Evolutionary conservation across 495 filamentous ascomycete species (phyloP).

Genomic region (Podospora didyma): DNA sequence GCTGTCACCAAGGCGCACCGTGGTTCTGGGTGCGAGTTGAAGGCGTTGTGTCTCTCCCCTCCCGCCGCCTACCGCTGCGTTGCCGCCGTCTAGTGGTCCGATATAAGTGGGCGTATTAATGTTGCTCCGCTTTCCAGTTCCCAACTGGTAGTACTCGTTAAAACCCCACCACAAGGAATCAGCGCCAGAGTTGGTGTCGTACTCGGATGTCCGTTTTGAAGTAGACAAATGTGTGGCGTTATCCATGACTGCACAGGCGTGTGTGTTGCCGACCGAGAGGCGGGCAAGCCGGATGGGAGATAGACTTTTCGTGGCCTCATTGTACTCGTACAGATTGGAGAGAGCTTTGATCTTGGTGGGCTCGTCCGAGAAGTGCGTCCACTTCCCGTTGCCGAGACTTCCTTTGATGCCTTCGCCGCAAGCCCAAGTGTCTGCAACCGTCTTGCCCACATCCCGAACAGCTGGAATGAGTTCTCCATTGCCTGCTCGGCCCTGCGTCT

Average conservation of each 20-base stretch:
- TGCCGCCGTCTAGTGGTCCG: conserved; percentile 59
- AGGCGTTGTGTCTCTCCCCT: conserved; percentile 63
- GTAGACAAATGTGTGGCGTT: conserved; percentile 66
- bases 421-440: conserved; percentile 73
- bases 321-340: conserved; percentile 78
- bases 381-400: conserved; percentile 77
- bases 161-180: conserved; percentile 92
- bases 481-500: conserved; percentile 14
- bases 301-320: conserved; percentile 62
- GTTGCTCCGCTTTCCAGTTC: conserved; percentile 86
- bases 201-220: conserved; percentile 43
- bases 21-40: conserved; percentile 78
- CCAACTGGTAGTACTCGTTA: conserved; percentile 90
- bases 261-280: conserved; percentile 71
- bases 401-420: conserved; percentile 85
- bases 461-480: conserved; percentile 27
- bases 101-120: conserved; percentile 69
- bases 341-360: conserved; percentile 82
- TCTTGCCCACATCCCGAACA: conserved; percentile 39
- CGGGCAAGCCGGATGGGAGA: conserved; percentile 72
- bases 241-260: conserved; percentile 74
- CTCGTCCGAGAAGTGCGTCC: conserved; percentile 78
- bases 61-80: conserved; percentile 42
- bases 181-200: conserved; percentile 75
- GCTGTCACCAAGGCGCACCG: conserved; percentile 57